Percentiles rank a stretch among this genome's conserved stretches.
Conservation (phyloP, 1,284 basidiomycete species). For the Boletus smithii region DNA sequence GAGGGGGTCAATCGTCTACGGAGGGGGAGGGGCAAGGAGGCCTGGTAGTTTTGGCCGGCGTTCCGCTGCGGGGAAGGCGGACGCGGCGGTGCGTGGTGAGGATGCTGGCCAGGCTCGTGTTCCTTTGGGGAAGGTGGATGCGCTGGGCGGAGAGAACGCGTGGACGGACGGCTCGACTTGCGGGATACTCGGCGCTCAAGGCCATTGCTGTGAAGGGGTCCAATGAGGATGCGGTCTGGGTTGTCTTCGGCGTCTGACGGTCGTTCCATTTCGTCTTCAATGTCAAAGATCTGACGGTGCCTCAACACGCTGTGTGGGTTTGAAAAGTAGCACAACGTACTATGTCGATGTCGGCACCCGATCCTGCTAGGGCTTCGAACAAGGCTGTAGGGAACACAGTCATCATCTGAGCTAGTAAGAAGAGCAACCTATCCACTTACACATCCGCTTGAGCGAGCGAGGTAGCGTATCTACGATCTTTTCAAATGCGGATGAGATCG, state of each 20-base stretch:
- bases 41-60: constrained; percentile 12
- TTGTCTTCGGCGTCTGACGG: constrained; percentile 9
- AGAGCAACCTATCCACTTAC: constrained; percentile 42
- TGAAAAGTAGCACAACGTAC: constrained; percentile 40
- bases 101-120: constrained; percentile 1
- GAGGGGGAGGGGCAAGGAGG: constrained; percentile 29
- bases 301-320: background rate
- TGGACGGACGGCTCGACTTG: constrained; percentile 33
- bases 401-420: constrained; percentile 10
- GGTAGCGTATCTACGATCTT: constrained; percentile 71
- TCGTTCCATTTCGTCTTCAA: constrained; percentile 39
- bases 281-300: constrained; percentile 70
- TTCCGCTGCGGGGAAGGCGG: constrained; percentile 14
- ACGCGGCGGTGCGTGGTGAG: constrained; percentile 3
- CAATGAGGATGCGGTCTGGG: constrained; percentile 15
- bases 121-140: constrained; percentile 26
- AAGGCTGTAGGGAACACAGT: constrained; percentile 48
- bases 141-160: constrained; percentile 18
- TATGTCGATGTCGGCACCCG: constrained; percentile 70
- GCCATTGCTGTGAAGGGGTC: constrained; percentile 8
- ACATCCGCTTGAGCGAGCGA: constrained; percentile 63
- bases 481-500: constrained; percentile 62
- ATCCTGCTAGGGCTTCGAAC: constrained; percentile 76
- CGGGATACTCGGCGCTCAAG: constrained; percentile 34
- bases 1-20: constrained; percentile 49